Percentiles rank a stretch among this genome's conserved stretches.
Evolutionary conservation across 345 rosid species (phyloP).

Genomic region (Dimocarpus longan): DNA sequence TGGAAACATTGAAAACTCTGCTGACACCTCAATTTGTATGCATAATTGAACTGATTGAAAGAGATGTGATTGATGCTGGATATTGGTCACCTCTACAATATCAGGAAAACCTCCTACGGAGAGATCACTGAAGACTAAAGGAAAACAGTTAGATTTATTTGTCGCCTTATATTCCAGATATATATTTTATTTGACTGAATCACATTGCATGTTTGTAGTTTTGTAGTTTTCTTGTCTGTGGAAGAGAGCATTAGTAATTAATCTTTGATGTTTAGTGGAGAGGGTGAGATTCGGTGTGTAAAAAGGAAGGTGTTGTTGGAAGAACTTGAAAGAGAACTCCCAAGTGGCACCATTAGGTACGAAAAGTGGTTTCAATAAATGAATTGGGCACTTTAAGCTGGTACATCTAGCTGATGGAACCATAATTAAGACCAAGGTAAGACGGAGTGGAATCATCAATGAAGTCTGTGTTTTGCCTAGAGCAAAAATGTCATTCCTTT

Average conservation of each 20-base stretch:
- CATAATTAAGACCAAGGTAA: slow-evolving; percentile 61
- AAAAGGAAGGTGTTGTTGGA: slow-evolving; percentile 60
- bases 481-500: no score
- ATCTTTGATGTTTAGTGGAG: slow-evolving; percentile 31
- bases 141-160: background rate
- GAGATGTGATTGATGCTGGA: slow-evolving; percentile 27
- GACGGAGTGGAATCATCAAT: background rate
- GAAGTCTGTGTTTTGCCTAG: background rate
- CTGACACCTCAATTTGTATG: background rate
- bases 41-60: background rate
- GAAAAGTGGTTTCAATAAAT: slow-evolving; percentile 64
- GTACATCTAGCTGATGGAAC: slow-evolving; percentile 66
- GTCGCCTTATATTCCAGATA: no score
- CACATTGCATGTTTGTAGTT: background rate
- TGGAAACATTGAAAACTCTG: background rate
- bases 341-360: slow-evolving; percentile 59
- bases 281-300: slow-evolving; percentile 52
- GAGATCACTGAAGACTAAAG: background rate
- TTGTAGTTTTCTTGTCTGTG: background rate
- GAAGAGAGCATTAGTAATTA: background rate
- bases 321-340: slow-evolving; percentile 56
- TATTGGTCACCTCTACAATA: slow-evolving; percentile 26
- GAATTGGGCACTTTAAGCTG: slow-evolving; percentile 49
- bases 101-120: slow-evolving; percentile 28
- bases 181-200: no score